Percentiles rank a stretch among this genome's conserved stretches.
Evolutionary conservation across 805 yeast genomes (phyloP).

Genomic region (Wickerhamiella qilinensis): DNA sequence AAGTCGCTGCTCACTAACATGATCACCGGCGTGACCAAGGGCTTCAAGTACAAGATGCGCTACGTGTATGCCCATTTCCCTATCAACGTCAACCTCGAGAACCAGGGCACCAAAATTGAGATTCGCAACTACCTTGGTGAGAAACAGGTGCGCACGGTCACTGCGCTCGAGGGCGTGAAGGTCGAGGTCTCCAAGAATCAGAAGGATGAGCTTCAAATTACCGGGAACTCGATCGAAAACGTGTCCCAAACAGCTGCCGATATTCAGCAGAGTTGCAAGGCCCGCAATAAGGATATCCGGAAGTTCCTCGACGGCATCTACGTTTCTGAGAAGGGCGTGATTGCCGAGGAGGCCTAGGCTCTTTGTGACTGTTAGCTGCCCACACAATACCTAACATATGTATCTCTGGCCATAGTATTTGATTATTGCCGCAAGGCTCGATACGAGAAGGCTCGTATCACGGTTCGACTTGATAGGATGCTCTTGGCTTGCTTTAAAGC

Average conservation of each 20-base stretch:
- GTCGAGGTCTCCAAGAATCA: slow-evolving; percentile 66
- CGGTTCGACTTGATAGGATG: background rate
- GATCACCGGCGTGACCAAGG: slow-evolving; percentile 97
- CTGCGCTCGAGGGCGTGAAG: slow-evolving; percentile 77
- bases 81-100: slow-evolving; percentile 87
- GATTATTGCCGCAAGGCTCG: background rate
- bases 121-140: slow-evolving; percentile 99
- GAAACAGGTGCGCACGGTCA: slow-evolving; percentile 84
- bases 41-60: slow-evolving; percentile 99
- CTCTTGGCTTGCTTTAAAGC: too few relatives aligned
- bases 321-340: slow-evolving; percentile 88
- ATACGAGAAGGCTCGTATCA: background rate
- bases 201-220: slow-evolving; percentile 86
- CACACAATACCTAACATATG: too few relatives aligned
- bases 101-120: slow-evolving; percentile 69
- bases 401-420: background rate
- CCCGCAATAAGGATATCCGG: slow-evolving; percentile 99
- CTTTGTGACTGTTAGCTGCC: too few relatives aligned
- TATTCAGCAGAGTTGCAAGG: slow-evolving; percentile 94
- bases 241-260: slow-evolving; percentile 98
- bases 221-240: slow-evolving; percentile 93
- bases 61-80: slow-evolving; percentile 99
- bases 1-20: slow-evolving; percentile 87
- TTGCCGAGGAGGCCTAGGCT: slow-evolving; percentile 48
- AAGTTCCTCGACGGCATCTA: slow-evolving; percentile 99